Percentiles rank a stretch among this genome's conserved stretches.
These are phyloP conservation scores for Tylopilus felleus DNA, from an alignment of 768 basidiomycete species.

Conservation along the genomic window DNA sequence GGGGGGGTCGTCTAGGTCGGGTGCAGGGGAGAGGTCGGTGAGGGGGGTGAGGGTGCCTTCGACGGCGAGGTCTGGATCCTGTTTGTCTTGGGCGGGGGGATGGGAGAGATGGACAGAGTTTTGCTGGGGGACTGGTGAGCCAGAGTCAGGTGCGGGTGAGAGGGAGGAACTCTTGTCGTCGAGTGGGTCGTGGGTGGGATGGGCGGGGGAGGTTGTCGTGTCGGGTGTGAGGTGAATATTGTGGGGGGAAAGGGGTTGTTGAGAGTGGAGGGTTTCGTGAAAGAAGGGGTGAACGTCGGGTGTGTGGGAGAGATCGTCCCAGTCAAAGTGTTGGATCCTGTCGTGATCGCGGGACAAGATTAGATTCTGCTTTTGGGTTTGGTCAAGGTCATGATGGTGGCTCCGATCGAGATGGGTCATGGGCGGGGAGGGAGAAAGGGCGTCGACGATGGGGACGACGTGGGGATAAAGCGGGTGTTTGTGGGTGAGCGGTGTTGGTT, in stretches of 20 bases:
- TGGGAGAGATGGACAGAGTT: constrained; percentile 17
- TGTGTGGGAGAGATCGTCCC: constrained; percentile 31
- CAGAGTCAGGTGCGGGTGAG: constrained; percentile 51
- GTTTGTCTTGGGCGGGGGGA: constrained; percentile 22
- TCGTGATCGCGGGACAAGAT: constrained; percentile 38
- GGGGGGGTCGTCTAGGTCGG: constrained; percentile 47
- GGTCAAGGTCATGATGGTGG: constrained; percentile 40
- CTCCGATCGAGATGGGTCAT: constrained; percentile 58
- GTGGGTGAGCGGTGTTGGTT: not conserved
- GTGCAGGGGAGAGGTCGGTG: constrained; percentile 70
- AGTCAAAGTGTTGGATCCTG: constrained; percentile 34
- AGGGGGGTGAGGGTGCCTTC: constrained; percentile 61
- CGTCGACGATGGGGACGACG: not conserved
- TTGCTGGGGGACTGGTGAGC: constrained; percentile 33
- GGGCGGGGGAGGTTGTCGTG: constrained; percentile 8
- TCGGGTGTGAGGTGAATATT: constrained; percentile 11
- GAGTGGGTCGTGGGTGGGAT: constrained; percentile 15
- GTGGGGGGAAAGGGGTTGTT: constrained; percentile 19
- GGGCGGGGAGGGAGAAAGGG: constrained; percentile 6
- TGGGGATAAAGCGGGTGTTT: not conserved
- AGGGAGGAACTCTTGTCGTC: constrained; percentile 54
- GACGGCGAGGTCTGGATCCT: constrained; percentile 37
- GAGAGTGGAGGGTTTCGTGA: constrained; percentile 24
- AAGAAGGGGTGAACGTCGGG: constrained; percentile 24
- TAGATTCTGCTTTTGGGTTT: constrained; percentile 40